Conservation (phyloP, 2,329 filamentous ascomycete genomes). For the Talaromyces sp. region DNA sequence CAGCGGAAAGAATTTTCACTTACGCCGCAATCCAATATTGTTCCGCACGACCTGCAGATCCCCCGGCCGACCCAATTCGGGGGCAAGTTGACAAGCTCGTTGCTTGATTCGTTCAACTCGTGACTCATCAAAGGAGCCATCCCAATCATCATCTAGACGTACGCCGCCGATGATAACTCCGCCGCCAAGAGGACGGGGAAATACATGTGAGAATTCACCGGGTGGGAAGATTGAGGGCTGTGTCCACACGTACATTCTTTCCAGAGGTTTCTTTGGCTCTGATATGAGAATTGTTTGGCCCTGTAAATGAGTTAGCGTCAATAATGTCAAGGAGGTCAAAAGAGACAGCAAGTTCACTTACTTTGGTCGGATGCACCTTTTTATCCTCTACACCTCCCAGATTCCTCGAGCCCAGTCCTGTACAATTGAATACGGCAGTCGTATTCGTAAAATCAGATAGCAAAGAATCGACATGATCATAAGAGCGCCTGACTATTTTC, state of each 20-base stretch:
- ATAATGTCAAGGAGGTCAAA: neutral
- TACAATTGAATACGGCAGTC: slow-evolving; percentile 15
- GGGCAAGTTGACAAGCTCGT: slow-evolving; percentile 9
- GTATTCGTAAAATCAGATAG: slow-evolving; percentile 11
- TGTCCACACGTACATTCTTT: slow-evolving; percentile 12
- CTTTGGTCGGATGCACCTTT: slow-evolving; percentile 11
- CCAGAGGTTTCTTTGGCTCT: slow-evolving; percentile 3
- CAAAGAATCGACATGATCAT: slow-evolving; percentile 11
- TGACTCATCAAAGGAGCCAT: slow-evolving; percentile 8
- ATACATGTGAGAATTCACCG: slow-evolving; percentile 12
- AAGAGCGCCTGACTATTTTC: slow-evolving; percentile 4
- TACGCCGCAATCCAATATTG: slow-evolving; percentile 13
- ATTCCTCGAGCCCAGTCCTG: slow-evolving; percentile 9
- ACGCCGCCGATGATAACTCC: slow-evolving; percentile 14
- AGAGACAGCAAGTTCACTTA: neutral
- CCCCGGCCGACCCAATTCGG: slow-evolving; percentile 9
- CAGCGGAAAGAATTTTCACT: neutral
- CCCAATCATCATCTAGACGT: slow-evolving; percentile 9
- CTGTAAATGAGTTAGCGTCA: neutral
- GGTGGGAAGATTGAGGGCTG: slow-evolving; percentile 8
- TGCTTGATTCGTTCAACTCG: slow-evolving; percentile 7
- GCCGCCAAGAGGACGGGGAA: slow-evolving; percentile 11
- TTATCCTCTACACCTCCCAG: slow-evolving; percentile 10
- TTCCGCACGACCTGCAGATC: slow-evolving; percentile 11
- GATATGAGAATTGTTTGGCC: slow-evolving; percentile 12